A percentile compares a stretch with the other conserved stretches of the same genome.
phyloP scores from a whole-genome alignment of 305 asterid genomes.

The Salvia sclarea region DNA sequence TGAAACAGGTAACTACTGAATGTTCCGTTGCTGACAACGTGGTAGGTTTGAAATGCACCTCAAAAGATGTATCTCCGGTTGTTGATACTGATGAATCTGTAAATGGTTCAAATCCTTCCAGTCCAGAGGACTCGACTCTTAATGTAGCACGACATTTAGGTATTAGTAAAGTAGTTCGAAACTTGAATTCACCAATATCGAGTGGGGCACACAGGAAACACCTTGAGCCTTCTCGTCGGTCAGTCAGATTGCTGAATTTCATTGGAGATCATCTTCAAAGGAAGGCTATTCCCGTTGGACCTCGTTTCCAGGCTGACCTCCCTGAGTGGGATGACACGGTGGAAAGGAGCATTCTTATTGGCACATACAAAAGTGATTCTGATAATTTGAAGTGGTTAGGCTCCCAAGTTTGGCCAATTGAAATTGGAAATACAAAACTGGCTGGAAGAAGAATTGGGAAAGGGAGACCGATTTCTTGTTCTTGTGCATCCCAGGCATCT shows the following conservation, averaged over 20 bases:
- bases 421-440: conserved; percentile 21
- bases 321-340: conserved; percentile 55
- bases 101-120: conserved; percentile 45
- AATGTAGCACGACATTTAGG: conserved; percentile 26
- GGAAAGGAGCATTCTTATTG: conserved; percentile 25
- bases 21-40: conserved; percentile 37
- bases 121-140: conserved; percentile 39
- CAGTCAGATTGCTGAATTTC: conserved; percentile 43
- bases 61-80: conserved; percentile 32
- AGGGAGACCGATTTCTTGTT: conserved; percentile 56
- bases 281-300: conserved; percentile 67
- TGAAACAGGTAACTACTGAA: conserved; percentile 37
- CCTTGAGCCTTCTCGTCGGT: conserved; percentile 40
- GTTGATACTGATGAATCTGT: conserved; percentile 61
- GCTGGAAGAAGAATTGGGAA: conserved; percentile 47
- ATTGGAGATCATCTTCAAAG: conserved; percentile 48
- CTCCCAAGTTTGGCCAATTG: conserved; percentile 57
- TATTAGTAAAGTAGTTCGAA: conserved; percentile 32
- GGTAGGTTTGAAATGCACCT: conserved; percentile 32
- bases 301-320: conserved; percentile 77
- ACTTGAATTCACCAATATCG: conserved; percentile 29
- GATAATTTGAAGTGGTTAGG: conserved; percentile 69
- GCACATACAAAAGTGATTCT: conserved; percentile 31
- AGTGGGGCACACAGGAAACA: conserved; percentile 35
- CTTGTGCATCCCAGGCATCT: conserved; percentile 48